Evolutionary conservation across 169 alveolate genomes (phyloP), one percentile per base, ranked within the genome.

Genomic region (Eimeria tenella): DNA sequence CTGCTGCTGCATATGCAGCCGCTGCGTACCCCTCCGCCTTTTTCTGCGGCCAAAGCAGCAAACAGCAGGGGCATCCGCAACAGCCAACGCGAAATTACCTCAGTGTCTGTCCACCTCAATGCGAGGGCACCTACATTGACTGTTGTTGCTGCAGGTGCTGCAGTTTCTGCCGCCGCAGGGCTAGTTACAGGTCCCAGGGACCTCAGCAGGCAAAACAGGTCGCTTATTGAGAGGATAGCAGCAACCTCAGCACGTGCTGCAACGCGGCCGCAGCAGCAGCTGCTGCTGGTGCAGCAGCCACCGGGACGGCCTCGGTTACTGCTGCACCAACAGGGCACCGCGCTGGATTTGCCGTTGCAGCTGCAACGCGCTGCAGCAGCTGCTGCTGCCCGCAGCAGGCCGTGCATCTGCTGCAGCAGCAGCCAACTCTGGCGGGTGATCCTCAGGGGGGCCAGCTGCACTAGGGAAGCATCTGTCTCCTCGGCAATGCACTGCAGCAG

Each of bases 401-500:
- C 31, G 63, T 75, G 86, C 86, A 75, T 42, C 23, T 42, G 65
- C 68, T 75, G 86, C 63, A 75, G 68, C 86, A 75, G 65, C 17
- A 75, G 86, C 86, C 68, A 49, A 4, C 63, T 75, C 21, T 49
- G 68, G 68, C 49, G 60, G 49, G 86, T 75, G 55, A 75, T 75
- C 68, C 86, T 56, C 65, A 75, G 86, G 17, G 86, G 86, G 31
- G 86, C 25, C 19, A 75, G 65, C 68, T 50, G 86, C 86, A 75
- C 86, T 31, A 75, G 53, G 50, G 86, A 13, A 6, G 50, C 65
- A 75, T 75, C 86, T 49, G 86, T 56, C 49, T 75, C 86, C 86
- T 75, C 86, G n/a, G 86, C 86, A 75, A 75, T 75, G 86, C 86
- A 75, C 68, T 75, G 86, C 23, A 52, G 86, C 86, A 75, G 86